Evolutionary conservation across 1,284 basidiomycete genomes (phyloP).

Genomic region (Apiotrichum siamense): DNA sequence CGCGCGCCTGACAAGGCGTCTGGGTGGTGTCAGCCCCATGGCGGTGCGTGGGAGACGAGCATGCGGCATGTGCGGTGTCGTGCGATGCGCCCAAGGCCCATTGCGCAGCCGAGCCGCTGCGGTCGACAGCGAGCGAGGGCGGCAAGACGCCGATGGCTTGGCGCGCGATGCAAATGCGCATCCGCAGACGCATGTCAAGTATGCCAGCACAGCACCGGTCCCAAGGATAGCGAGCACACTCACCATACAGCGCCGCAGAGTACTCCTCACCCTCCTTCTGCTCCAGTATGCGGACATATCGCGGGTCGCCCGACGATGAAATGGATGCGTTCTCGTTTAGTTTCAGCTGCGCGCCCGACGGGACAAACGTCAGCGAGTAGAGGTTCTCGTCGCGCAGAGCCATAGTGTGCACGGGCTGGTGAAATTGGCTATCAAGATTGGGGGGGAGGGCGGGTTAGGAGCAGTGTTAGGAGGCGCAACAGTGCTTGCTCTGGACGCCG

Average conservation of each 20-base stretch:
- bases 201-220: no score
- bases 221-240: conserved; percentile 1
- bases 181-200: conserved; percentile 33
- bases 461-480: no score
- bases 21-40: conserved; percentile 1
- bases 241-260: conserved; percentile 34
- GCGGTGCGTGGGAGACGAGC: no score
- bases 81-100: neutral
- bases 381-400: conserved; percentile 35
- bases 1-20: conserved; percentile 39
- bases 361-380: conserved; percentile 31
- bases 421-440: no score
- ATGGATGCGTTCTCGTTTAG: conserved; percentile 22
- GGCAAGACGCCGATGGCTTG: no score
- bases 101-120: no score
- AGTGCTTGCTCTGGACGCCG: no score
- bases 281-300: conserved; percentile 34
- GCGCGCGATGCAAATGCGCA: no score
- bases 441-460: no score
- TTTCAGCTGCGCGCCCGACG: conserved; percentile 20
- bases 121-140: no score
- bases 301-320: conserved; percentile 11
- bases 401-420: conserved; percentile 27
- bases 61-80: neutral
- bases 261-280: conserved; percentile 29